Base-by-base conservation (phyloP, 2,329 filamentous ascomycete species). In the Sarocladiaceae sp. region DNA sequence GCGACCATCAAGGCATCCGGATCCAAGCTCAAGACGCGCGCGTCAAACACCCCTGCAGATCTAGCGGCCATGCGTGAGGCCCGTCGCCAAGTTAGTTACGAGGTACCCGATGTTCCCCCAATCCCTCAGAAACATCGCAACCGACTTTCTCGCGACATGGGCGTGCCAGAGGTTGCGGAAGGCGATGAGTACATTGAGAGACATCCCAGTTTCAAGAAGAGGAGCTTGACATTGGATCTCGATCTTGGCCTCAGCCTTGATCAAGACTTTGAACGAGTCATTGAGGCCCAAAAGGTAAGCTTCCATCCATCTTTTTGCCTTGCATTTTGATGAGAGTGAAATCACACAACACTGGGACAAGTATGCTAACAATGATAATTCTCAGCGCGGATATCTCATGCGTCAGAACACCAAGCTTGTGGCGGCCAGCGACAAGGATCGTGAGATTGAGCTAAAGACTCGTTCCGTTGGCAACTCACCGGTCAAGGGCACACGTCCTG, bases 381-480 rank as follows among this genome's bases (percentile, higher is more conserved):
- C 68, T 80, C 85, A 96, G 90, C 90, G 94, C 71, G 93, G 93
- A 46, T 98, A 98, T 60, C 75, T 97, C 35, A 98, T 97, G 91
- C 83, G 93, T 57, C 91, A 98, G 57, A 98, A 97, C 66, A 97
- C 91, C 3, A 97, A 97, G 65, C 78, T 98, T 44, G 88, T 98
- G 42, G 82, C 95, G 41, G 93, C 93, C n/a, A 95, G 83, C 60
- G 83, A 88, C 62, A 83, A 85, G 52, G 74, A 84, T 50, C 66
- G 71, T 24, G 70, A 83, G 61, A 58, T 82, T 64, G 51, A 66
- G 51, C 64, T 70, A 62, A 62, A 72, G 19, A 72, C 73, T 18
- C 78, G 79, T 45, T 82, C 83, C 21, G 78, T 76, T 12, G 79
- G 77, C 13, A 83, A 78, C 55, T 88, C 85, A 5, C 81, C 88